These are phyloP conservation scores for Trifolium repens DNA, from an alignment of 306 rosid genomes.

Conservation along the genomic window DNA sequence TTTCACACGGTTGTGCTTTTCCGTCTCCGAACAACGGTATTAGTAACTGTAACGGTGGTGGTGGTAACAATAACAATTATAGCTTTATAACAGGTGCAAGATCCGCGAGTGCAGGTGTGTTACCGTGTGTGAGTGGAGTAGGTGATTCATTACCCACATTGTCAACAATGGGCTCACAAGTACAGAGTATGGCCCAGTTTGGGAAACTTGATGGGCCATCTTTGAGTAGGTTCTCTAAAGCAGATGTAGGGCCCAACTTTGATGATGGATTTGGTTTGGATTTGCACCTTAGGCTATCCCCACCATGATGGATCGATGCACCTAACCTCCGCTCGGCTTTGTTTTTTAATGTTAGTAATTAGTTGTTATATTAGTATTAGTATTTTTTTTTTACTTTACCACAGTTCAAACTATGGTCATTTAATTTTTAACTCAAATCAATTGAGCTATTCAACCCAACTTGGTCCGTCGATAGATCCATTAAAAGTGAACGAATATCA, in stretches of 20 bases:
- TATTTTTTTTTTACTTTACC: too few relatives aligned
- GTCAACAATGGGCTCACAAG: conserved; percentile 59
- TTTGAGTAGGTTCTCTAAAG: conserved; percentile 60
- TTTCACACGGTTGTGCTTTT: conserved; percentile 83
- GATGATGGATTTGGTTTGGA: conserved; percentile 86
- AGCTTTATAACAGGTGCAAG: conserved; percentile 42
- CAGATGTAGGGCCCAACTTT: conserved; percentile 65
- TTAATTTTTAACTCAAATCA: background rate
- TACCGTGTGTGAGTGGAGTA: conserved; percentile 53
- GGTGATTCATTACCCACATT: conserved; percentile 55
- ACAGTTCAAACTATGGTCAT: background rate
- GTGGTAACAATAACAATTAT: background rate
- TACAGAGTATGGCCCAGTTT: conserved; percentile 57
- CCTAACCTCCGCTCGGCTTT: background rate
- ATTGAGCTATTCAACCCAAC: too few relatives aligned
- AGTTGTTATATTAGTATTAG: background rate
- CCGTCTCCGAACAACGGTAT: conserved; percentile 37
- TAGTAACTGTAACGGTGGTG: background rate
- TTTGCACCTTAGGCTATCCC: conserved; percentile 81
- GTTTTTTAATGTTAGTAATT: background rate
- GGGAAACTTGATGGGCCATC: conserved; percentile 68
- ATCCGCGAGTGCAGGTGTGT: conserved; percentile 47
- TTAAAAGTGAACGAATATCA: background rate
- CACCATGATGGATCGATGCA: conserved; percentile 52
- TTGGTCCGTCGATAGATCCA: too few relatives aligned